phyloP scores from a whole-genome alignment of 345 rosid genomes.

The Melaleuca quinquenervia region DNA sequence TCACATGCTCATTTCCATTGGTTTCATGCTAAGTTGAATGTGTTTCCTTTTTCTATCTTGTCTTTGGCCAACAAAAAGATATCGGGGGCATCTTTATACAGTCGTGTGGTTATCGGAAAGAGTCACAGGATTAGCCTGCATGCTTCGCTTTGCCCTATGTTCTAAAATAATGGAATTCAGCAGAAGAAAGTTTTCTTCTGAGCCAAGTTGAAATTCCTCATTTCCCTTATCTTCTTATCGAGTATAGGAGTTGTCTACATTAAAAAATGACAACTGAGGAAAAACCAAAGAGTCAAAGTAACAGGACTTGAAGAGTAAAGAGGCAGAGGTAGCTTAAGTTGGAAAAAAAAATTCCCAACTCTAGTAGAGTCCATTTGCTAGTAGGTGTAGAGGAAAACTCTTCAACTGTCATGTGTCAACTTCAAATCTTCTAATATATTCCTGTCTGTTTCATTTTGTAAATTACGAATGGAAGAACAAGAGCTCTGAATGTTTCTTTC shows the following conservation, averaged over 20 bases:
- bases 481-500: neutral
- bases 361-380: neutral
- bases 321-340: neutral
- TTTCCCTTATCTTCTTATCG: too few species aligned
- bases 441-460: neutral
- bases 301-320: neutral
- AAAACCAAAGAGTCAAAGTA: neutral
- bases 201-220: too few species aligned
- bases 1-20: neutral
- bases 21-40: neutral
- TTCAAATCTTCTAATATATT: neutral
- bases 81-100: neutral
- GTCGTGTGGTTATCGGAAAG: neutral
- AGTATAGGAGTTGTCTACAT: neutral
- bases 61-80: neutral
- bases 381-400: neutral
- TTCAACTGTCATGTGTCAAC: neutral
- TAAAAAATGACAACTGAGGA: neutral
- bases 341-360: neutral
- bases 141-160: too few species aligned
- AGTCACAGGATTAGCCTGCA: neutral
- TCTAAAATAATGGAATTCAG: too few species aligned
- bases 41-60: neutral
- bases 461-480: neutral
- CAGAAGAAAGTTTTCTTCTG: too few species aligned